Conservation (phyloP, 23 red algal genomes). For the Gracilaria caudata region DNA sequence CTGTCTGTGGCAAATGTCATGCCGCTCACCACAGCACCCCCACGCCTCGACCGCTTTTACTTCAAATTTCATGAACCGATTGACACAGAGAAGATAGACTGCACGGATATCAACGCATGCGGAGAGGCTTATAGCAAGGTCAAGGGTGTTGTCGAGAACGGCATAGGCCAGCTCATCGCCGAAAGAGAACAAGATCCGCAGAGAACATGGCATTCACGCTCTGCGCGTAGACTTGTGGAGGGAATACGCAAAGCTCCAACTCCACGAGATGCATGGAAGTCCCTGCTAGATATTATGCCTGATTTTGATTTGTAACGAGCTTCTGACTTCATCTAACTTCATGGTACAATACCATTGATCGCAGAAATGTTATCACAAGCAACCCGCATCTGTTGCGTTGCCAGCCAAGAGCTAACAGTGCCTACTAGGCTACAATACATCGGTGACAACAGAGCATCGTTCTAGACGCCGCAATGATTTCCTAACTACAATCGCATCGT, state of each 20-base stretch:
- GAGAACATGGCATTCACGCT: constrained; percentile 23
- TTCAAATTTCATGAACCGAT: constrained; percentile 66
- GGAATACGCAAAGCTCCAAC: not conserved
- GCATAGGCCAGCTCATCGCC: constrained; percentile 20
- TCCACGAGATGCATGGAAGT: not conserved
- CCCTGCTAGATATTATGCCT: not conserved
- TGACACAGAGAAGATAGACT: constrained; percentile 28
- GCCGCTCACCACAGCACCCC: constrained; percentile 26
- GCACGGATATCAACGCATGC: constrained; percentile 17
- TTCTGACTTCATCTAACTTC: not conserved
- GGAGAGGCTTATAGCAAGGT: constrained; percentile 8
- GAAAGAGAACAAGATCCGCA: constrained; percentile 20
- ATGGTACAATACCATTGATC: not conserved
- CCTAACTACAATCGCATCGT: no score
- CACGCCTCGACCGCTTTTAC: constrained; percentile 53
- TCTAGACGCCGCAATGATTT: no score
- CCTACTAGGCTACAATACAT: no score
- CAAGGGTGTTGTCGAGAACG: constrained; percentile 32
- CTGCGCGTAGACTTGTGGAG: not conserved
- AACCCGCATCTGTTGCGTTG: no score
- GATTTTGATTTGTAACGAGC: constrained; percentile 1
- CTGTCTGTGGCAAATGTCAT: constrained; percentile 38
- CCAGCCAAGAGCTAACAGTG: no score
- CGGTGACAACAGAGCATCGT: no score
- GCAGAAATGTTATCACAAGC: not conserved